Percentiles rank a stretch among this genome's conserved stretches.
These are phyloP conservation scores for Tylopilus balloui DNA, from an alignment of 768 basidiomycete genomes.

Conservation along the genomic window DNA sequence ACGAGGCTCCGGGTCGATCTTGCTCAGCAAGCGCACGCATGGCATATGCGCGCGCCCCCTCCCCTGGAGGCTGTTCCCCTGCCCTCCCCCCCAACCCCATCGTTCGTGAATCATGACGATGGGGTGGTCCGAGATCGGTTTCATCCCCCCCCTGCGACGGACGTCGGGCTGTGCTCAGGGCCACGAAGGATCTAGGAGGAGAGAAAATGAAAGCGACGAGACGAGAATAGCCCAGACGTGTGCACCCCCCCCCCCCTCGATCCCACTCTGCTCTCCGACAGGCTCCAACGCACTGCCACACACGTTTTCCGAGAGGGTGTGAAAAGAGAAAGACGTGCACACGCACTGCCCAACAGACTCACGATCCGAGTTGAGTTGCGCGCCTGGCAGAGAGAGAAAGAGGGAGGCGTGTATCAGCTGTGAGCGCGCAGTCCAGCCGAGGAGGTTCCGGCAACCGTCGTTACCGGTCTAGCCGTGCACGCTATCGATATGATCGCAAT, in stretches of 20 bases:
- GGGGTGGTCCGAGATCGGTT: too few relatives aligned
- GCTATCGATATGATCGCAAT: conserved; percentile 11
- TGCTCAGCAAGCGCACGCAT: neutral
- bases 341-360: neutral
- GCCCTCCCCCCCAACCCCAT: too few relatives aligned
- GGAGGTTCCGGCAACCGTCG: conserved; percentile 3
- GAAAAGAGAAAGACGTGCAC: neutral
- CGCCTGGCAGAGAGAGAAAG: neutral
- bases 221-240: neutral
- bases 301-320: conserved; percentile 7
- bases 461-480: neutral
- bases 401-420: neutral
- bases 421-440: conserved; percentile 5
- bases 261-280: conserved; percentile 13
- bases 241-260: too few relatives aligned
- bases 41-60: too few relatives aligned
- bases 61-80: too few relatives aligned
- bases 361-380: conserved; percentile 1
- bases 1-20: neutral
- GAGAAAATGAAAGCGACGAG: neutral
- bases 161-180: neutral
- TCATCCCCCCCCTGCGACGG: too few relatives aligned
- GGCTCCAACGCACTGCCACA: conserved; percentile 5
- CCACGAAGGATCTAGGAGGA: too few relatives aligned
- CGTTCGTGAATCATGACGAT: too few relatives aligned